A percentile compares a stretch with the other conserved stretches of the same genome.
These are phyloP conservation scores for Hypericum perforatum DNA, from an alignment of 345 rosid species.

Conservation along the genomic window DNA sequence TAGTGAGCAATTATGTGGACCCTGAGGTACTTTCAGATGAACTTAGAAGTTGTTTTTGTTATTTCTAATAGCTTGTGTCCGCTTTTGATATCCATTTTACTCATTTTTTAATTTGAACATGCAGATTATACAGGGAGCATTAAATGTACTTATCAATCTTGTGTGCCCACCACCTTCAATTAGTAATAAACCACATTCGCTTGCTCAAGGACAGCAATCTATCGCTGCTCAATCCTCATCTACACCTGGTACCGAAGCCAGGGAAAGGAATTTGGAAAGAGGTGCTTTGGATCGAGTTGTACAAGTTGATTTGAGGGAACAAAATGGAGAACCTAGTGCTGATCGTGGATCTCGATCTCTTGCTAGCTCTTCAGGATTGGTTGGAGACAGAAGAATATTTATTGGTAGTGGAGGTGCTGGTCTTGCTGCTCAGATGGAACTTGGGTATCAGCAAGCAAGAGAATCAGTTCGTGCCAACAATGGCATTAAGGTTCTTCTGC, in stretches of 20 bases:
- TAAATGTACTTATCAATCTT: slow-evolving; percentile 81
- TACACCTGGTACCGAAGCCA: slow-evolving; percentile 28
- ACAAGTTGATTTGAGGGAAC: slow-evolving; percentile 41
- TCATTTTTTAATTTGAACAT: slow-evolving; percentile 6
- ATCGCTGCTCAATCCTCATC: slow-evolving; percentile 36
- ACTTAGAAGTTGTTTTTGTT: too few relatives aligned
- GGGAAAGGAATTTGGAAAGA: slow-evolving; percentile 40
- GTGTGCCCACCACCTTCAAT: slow-evolving; percentile 99
- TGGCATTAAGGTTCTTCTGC: slow-evolving; percentile 94
- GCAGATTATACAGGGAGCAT: slow-evolving; percentile 94
- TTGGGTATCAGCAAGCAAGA: slow-evolving; percentile 90
- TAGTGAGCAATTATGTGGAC: slow-evolving; percentile 70
- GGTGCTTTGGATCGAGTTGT: slow-evolving; percentile 33
- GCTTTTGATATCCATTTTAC: slow-evolving; percentile 8
- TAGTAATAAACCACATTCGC: slow-evolving; percentile 63
- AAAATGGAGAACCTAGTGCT: slow-evolving; percentile 36
- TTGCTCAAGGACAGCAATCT: slow-evolving; percentile 46
- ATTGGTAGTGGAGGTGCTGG: slow-evolving; percentile 99
- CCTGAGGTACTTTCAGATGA: slow-evolving; percentile 52
- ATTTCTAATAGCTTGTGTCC: slow-evolving; percentile 1
- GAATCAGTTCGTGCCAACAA: slow-evolving; percentile 91
- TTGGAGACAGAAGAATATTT: slow-evolving; percentile 92
- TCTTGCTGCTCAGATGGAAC: slow-evolving; percentile 96
- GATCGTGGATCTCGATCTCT: slow-evolving; percentile 39
- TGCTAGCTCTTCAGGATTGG: slow-evolving; percentile 68